phyloP scores from a whole-genome alignment of 192 early-diverging fungal genomes.

The Gaertneriomyces semiglobifer region DNA sequence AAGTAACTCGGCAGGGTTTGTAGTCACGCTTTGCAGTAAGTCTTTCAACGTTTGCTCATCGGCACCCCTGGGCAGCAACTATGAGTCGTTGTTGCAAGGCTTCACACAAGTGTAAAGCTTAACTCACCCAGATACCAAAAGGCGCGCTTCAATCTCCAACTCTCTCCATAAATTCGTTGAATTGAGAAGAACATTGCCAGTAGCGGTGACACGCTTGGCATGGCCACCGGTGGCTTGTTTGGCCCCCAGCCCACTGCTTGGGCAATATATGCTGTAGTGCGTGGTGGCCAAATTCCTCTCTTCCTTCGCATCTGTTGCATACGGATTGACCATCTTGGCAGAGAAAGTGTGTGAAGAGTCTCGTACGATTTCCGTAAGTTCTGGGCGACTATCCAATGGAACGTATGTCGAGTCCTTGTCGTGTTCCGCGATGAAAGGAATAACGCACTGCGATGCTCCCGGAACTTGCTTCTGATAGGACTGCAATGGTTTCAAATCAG shows the following conservation, averaged over 20 bases:
- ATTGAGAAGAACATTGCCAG: conserved; percentile 20
- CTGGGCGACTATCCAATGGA: conserved; percentile 13
- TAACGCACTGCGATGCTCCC: background rate
- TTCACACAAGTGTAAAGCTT: background rate
- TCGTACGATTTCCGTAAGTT: background rate
- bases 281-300: background rate
- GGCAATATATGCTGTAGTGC: background rate
- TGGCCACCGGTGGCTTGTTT: background rate
- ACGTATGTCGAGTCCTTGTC: background rate
- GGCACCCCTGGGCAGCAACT: background rate
- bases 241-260: background rate
- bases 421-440: conserved; percentile 5
- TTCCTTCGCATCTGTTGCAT: background rate
- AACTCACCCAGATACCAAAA: conserved; percentile 1
- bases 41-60: conserved; percentile 8
- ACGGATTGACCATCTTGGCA: background rate
- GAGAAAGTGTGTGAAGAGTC: background rate
- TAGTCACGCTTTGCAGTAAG: conserved; percentile 14
- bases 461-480: background rate
- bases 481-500: conserved; percentile 12
- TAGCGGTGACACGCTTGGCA: background rate
- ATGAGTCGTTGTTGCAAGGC: background rate
- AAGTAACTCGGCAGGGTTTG: conserved; percentile 13
- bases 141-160: conserved; percentile 4
- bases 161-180: conserved; percentile 22